phyloP scores from a whole-genome alignment of 2,329 filamentous ascomycete genomes.

The Neoarthrinium moseri region DNA sequence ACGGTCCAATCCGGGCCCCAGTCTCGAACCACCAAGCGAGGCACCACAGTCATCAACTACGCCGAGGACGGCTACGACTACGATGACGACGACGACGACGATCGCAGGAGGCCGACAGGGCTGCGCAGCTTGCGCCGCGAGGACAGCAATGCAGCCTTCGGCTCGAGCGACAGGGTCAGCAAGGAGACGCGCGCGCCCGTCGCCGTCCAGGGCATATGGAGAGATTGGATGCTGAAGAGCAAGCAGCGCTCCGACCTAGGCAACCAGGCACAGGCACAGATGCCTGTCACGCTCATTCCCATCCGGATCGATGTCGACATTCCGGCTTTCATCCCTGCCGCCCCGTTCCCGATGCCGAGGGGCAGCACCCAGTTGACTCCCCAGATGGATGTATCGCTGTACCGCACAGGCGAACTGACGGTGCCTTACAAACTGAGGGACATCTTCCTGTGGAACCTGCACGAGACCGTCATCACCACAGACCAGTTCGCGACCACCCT shows the following conservation, averaged over 20 bases:
- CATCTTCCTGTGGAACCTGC: conserved; percentile 96
- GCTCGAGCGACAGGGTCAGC: conserved; percentile 73
- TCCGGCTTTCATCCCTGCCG: conserved; percentile 68
- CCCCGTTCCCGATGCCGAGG: conserved; percentile 63
- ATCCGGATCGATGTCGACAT: conserved; percentile 97
- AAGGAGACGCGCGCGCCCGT: conserved; percentile 80
- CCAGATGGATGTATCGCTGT: conserved; percentile 57
- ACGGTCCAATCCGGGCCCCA: conserved; percentile 63
- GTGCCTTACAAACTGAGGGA: conserved; percentile 88
- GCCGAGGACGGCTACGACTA: conserved; percentile 95
- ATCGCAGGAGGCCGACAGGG: conserved; percentile 78
- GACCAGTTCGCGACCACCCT: conserved; percentile 92
- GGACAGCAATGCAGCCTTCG: conserved; percentile 62
- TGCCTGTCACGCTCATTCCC: conserved; percentile 88
- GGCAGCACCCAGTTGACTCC: conserved; percentile 68
- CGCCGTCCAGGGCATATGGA: conserved; percentile 84
- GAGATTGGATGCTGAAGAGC: conserved; percentile 90
- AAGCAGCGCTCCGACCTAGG: conserved; percentile 57
- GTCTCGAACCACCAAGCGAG: conserved; percentile 91
- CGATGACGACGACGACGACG: conserved; percentile 69
- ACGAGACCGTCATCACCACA: conserved; percentile 90
- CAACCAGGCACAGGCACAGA: conserved; percentile 64
- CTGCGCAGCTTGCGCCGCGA: conserved; percentile 79
- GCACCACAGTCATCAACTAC: conserved; percentile 95
- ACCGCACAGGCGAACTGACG: conserved; percentile 75